Conservation (phyloP, 2,329 filamentous ascomycete species). For the Colletotrichum plurivorum region DNA sequence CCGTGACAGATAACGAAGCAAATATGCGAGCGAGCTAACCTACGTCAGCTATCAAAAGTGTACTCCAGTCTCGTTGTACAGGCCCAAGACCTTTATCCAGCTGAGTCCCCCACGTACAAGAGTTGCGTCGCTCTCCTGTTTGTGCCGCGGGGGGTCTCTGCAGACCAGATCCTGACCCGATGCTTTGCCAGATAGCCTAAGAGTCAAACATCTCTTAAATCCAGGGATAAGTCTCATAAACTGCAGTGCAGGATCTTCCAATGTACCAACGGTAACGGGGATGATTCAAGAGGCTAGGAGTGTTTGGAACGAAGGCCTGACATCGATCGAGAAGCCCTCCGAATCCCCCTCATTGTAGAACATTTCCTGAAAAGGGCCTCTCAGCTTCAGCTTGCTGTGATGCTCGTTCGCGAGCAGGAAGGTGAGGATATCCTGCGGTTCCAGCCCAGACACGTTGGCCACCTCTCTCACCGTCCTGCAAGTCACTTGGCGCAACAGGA, state of each 20-base stretch:
- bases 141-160: background rate
- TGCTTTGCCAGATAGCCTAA: background rate
- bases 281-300: background rate
- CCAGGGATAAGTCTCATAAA: background rate
- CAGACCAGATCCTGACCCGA: accelerated
- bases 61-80: too few species aligned
- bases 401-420: slow-evolving; percentile 43
- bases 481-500: slow-evolving; percentile 41
- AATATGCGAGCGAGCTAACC: too few species aligned
- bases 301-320: background rate
- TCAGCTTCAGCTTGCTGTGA: slow-evolving; percentile 36
- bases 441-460: slow-evolving; percentile 39
- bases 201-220: too few species aligned
- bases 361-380: slow-evolving; percentile 43
- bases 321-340: slow-evolving; percentile 26
- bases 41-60: background rate
- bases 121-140: too few species aligned
- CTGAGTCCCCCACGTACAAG: too few species aligned
- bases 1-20: too few species aligned
- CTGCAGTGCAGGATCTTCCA: background rate
- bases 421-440: slow-evolving; percentile 44
- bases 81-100: too few species aligned
- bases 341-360: slow-evolving; percentile 16
- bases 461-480: slow-evolving; percentile 46
- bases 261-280: background rate